phyloP scores from a whole-genome alignment of 306 rosid genomes.

The Luffa acutangula region DNA sequence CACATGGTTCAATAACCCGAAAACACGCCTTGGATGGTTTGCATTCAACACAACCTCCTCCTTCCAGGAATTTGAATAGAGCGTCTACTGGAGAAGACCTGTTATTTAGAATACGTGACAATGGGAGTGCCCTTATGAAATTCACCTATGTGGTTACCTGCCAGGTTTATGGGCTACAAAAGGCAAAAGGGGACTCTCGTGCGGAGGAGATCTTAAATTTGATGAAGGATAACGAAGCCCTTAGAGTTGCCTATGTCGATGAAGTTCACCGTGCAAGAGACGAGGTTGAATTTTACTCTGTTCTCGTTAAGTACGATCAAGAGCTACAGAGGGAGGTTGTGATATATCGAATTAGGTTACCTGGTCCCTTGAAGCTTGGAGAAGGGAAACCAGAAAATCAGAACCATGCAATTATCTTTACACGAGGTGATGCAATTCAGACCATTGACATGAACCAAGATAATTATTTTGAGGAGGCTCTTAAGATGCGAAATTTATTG shows the following conservation, averaged over 20 bases:
- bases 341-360: constrained; percentile 73
- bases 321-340: constrained; percentile 61
- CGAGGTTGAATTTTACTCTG: constrained; percentile 72
- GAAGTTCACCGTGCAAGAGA: constrained; percentile 56
- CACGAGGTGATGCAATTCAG: constrained; percentile 89
- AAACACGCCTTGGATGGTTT: constrained; percentile 28
- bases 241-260: constrained; percentile 89
- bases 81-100: constrained; percentile 37
- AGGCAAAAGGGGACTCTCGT: constrained; percentile 52
- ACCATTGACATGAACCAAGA: constrained; percentile 99
- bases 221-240: constrained; percentile 86
- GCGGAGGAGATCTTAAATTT: constrained; percentile 76
- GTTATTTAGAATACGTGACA: constrained; percentile 59
- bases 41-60: constrained; percentile 21
- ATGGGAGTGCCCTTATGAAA: constrained; percentile 78
- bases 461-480: constrained; percentile 92
- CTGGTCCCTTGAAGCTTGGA: constrained; percentile 87
- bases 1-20: constrained; percentile 36
- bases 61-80: constrained; percentile 33
- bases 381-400: constrained; percentile 98
- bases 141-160: constrained; percentile 86
- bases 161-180: constrained; percentile 78
- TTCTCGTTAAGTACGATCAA: constrained; percentile 88
- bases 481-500: constrained; percentile 86
- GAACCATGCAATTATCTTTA: constrained; percentile 90